phyloP scores from a whole-genome alignment of 148 eudicot genomes.

The Chenopodium quinoa region DNA sequence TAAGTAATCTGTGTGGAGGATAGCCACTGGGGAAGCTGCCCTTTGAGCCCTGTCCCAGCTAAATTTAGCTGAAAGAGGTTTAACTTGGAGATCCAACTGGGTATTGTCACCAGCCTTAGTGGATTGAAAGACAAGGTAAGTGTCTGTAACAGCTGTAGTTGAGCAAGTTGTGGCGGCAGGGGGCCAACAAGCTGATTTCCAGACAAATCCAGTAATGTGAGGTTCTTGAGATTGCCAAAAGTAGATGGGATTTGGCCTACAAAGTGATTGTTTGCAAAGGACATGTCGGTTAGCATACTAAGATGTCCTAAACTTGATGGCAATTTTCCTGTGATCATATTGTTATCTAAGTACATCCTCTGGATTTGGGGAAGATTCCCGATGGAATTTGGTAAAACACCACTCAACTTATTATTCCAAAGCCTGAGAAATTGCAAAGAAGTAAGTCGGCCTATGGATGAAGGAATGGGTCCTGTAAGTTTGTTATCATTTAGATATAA shows the following conservation, averaged over 20 bases:
- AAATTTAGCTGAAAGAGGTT: conserved; percentile 42
- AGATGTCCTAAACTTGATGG: conserved; percentile 63
- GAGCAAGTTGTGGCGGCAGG: conserved; percentile 50
- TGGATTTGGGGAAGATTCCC: conserved; percentile 49
- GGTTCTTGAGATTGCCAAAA: conserved; percentile 49
- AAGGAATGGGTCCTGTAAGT: conserved; percentile 52
- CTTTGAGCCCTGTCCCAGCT: conserved; percentile 59
- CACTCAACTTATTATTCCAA: conserved; percentile 44
- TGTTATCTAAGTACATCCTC: conserved; percentile 54
- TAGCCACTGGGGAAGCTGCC: conserved; percentile 55
- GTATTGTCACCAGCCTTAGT: conserved; percentile 42
- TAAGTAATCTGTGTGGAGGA: conserved; percentile 40
- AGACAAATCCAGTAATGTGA: conserved; percentile 54
- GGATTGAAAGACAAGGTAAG: conserved; percentile 66
- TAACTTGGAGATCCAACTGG: conserved; percentile 42
- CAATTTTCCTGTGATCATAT: conserved; percentile 51
- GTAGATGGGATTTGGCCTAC: conserved; percentile 60
- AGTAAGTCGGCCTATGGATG: conserved; percentile 42
- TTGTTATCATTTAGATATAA: conserved; percentile 51
- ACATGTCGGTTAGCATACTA: conserved; percentile 37
- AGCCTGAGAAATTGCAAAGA: conserved; percentile 48
- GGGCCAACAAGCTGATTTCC: conserved; percentile 50
- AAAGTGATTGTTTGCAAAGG: conserved; percentile 49
- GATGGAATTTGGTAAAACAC: conserved; percentile 51
- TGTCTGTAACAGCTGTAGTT: conserved; percentile 41